Percentiles rank a stretch among this genome's conserved stretches.
These are phyloP conservation scores for Trichothecium roseum DNA, from an alignment of 2,329 filamentous ascomycete genomes.

Conservation along the genomic window DNA sequence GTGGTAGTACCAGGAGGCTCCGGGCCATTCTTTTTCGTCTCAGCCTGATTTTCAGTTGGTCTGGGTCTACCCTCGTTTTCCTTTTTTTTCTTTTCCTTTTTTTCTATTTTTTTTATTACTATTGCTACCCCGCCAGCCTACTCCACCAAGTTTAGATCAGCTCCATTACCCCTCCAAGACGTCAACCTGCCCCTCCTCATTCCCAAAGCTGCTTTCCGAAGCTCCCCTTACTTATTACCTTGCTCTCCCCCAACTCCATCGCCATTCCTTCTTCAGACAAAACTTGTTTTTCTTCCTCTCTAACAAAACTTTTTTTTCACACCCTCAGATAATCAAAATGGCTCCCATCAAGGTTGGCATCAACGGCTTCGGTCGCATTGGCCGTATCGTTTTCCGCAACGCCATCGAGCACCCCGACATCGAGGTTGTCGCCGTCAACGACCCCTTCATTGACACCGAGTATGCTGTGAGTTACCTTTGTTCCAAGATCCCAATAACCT, in stretches of 20 bases:
- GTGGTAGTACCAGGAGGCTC: too few species aligned
- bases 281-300: constrained; percentile 1
- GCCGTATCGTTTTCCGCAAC: constrained; percentile 98
- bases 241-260: constrained; percentile 3
- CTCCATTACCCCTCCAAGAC: constrained; percentile 4
- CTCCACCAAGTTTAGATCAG: too few species aligned
- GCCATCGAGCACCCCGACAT: constrained; percentile 83
- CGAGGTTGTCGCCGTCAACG: constrained; percentile 93
- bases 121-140: too few species aligned
- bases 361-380: constrained; percentile 99
- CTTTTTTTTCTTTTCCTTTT: too few species aligned
- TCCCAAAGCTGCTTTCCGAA: constrained; percentile 1
- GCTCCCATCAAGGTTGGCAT: constrained; percentile 72
- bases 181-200: constrained; percentile 1
- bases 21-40: too few species aligned
- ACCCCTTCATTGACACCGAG: constrained; percentile 96
- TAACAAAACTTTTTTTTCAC: constrained; percentile 1
- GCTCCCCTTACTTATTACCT: constrained; percentile 4
- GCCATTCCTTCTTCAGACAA: constrained; percentile 2
- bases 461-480: constrained; percentile 71
- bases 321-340: constrained; percentile 20
- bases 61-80: too few species aligned
- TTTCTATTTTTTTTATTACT: too few species aligned
- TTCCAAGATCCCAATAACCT: constrained; percentile 3
- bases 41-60: too few species aligned